These are phyloP conservation scores for Lunasporangiospora selenospora DNA, from an alignment of 192 early-diverging fungal species.

Conservation along the genomic window DNA sequence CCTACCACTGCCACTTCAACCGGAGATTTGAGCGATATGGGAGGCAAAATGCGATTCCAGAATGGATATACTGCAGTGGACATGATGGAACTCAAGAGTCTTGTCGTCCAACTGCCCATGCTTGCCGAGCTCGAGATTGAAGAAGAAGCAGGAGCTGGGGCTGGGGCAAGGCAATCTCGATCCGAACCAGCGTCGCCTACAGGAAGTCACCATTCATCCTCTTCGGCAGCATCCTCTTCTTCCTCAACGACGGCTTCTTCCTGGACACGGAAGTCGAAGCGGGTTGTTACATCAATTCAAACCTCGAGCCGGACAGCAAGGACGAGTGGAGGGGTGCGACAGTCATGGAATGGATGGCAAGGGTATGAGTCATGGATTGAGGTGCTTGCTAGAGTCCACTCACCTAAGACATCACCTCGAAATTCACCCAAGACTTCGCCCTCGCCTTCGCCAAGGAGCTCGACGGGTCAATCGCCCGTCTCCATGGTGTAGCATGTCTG, in stretches of 20 bases:
- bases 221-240: not conserved
- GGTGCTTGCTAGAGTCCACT: conserved; percentile 25
- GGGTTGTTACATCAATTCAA: too few species aligned
- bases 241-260: conserved; percentile 2
- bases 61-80: too few species aligned
- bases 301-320: too few species aligned
- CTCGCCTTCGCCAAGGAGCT: conserved; percentile 15
- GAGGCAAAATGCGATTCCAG: not conserved
- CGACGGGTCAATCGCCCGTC: not conserved
- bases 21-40: not conserved
- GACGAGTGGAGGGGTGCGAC: conserved; percentile 1
- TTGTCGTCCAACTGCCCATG: conserved; percentile 2
- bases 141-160: not conserved
- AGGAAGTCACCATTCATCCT: conserved; percentile 8
- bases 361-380: conserved; percentile 48
- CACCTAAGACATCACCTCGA: conserved; percentile 22
- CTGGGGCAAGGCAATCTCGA: not conserved
- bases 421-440: conserved; percentile 27
- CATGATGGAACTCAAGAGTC: conserved; percentile 19
- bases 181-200: conserved; percentile 31
- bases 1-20: too few species aligned
- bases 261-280: conserved; percentile 4
- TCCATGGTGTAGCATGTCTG: too few species aligned
- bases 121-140: conserved; percentile 10
- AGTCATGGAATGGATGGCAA: conserved; percentile 45